A percentile compares a stretch with the other conserved stretches of the same genome.
These are phyloP conservation scores for Hyphopichia burtonii DNA, from an alignment of 1,139 yeast genomes.

Conservation along the genomic window DNA sequence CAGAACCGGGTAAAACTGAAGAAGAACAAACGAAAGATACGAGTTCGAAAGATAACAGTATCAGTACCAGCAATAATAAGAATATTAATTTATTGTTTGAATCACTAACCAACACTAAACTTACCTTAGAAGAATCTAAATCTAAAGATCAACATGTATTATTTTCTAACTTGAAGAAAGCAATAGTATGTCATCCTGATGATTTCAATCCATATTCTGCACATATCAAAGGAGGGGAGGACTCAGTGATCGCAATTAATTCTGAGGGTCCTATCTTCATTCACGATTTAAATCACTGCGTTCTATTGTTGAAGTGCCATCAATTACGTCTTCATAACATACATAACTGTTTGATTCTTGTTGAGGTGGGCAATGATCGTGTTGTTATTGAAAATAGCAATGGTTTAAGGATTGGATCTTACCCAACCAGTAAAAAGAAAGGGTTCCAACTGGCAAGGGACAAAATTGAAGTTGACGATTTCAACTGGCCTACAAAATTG, in stretches of 20 bases:
- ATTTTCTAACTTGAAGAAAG: conserved; percentile 7
- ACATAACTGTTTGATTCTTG: conserved; percentile 18
- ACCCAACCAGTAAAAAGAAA: not conserved
- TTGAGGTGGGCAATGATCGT: conserved; percentile 21
- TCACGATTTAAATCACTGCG: conserved; percentile 22
- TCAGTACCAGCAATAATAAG: not conserved
- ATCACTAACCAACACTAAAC: not conserved
- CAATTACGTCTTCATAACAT: conserved; percentile 41
- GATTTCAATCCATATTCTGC: conserved; percentile 15
- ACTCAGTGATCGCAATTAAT: conserved; percentile 17
- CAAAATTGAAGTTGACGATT: conserved; percentile 11
- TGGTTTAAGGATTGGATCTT: conserved; percentile 15
- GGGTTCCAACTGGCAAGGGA: not conserved
- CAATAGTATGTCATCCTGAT: conserved; percentile 9
- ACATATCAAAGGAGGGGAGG: conserved; percentile 19
- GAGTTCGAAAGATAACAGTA: not conserved
- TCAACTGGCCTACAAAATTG: conserved; percentile 10
- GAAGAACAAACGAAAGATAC: too few relatives aligned
- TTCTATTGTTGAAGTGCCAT: conserved; percentile 32
- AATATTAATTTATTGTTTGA: not conserved
- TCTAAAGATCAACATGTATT: not conserved
- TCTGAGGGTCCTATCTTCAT: conserved; percentile 35
- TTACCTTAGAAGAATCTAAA: not conserved
- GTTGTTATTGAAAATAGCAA: conserved; percentile 36
- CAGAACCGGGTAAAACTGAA: too few relatives aligned